Conservation (phyloP, 1,284 basidiomycete genomes). For the Cystobasidium slooffiae region DNA sequence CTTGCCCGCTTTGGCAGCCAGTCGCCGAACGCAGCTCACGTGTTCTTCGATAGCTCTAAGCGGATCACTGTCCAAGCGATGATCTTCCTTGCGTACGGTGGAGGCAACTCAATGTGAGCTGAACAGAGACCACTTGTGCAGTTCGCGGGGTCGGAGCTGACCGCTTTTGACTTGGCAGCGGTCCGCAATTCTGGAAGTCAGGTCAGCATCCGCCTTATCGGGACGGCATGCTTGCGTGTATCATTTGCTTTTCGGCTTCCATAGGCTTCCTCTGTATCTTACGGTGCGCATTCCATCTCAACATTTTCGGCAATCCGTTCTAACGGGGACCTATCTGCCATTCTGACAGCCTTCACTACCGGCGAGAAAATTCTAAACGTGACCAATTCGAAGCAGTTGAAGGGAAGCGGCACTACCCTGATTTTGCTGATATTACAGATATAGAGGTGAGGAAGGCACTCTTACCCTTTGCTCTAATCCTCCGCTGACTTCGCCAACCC, state of each 20-base stretch:
- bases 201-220: constrained; percentile 36
- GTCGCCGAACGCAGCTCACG: background rate
- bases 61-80: constrained; percentile 41
- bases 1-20: background rate
- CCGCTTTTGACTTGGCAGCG: background rate
- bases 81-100: constrained; percentile 39
- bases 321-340: background rate
- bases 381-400: constrained; percentile 15
- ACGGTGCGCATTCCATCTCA: constrained; percentile 1
- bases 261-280: constrained; percentile 28
- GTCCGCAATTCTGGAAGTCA: constrained; percentile 39
- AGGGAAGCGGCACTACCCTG: constrained; percentile 7
- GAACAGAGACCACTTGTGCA: background rate
- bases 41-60: constrained; percentile 22
- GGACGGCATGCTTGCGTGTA: constrained; percentile 40
- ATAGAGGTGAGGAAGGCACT: constrained; percentile 15
- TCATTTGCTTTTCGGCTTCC: constrained; percentile 36
- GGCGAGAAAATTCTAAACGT: constrained; percentile 27
- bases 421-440: constrained; percentile 42
- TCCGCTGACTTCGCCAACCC: background rate
- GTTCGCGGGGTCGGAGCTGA: background rate
- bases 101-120: constrained; percentile 35
- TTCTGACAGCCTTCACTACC: constrained; percentile 21
- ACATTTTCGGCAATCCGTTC: background rate
- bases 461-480: no score